Conservation (phyloP, 768 basidiomycete genomes). For the Dentipellis fragilis region DNA sequence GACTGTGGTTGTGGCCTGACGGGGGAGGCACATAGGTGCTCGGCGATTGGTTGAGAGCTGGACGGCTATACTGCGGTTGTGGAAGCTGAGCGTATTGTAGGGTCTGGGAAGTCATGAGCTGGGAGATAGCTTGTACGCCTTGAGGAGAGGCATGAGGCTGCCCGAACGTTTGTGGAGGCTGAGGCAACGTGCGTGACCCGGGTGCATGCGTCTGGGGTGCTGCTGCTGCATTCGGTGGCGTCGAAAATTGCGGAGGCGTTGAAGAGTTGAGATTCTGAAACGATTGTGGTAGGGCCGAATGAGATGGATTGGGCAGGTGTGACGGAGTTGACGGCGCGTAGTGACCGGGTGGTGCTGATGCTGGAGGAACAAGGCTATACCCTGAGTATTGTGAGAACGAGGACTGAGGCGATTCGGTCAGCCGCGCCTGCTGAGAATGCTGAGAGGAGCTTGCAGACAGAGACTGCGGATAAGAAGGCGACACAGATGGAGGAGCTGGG, state of each 20-base stretch:
- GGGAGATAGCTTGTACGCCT: slow-evolving; percentile 2
- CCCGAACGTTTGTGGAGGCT: slow-evolving; percentile 7
- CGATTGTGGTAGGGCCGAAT: slow-evolving; percentile 19
- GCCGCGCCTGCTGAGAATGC: neutral
- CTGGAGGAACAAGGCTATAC: slow-evolving; percentile 8
- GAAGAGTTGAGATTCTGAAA: neutral
- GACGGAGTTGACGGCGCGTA: slow-evolving; percentile 9
- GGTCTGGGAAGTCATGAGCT: neutral
- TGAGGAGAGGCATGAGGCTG: slow-evolving; percentile 4
- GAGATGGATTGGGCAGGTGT: slow-evolving; percentile 29
- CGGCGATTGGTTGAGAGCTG: neutral
- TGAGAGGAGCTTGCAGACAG: neutral
- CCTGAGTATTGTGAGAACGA: slow-evolving; percentile 1
- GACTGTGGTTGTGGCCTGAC: slow-evolving; percentile 4
- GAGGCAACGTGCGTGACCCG: slow-evolving; percentile 13
- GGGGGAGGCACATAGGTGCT: neutral
- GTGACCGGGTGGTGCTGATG: slow-evolving; percentile 15
- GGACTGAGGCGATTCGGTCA: slow-evolving; percentile 1
- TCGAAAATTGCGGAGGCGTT: neutral
- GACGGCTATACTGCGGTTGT: slow-evolving; percentile 1
- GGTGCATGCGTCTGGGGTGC: slow-evolving; percentile 1
- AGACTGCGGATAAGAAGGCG: slow-evolving; percentile 2
- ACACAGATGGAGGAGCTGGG: slow-evolving; percentile 6
- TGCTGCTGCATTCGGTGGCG: neutral
- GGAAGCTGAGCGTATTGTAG: neutral